phyloP scores from a whole-genome alignment of 1,284 basidiomycete genomes.

The Agaricales sp. region DNA sequence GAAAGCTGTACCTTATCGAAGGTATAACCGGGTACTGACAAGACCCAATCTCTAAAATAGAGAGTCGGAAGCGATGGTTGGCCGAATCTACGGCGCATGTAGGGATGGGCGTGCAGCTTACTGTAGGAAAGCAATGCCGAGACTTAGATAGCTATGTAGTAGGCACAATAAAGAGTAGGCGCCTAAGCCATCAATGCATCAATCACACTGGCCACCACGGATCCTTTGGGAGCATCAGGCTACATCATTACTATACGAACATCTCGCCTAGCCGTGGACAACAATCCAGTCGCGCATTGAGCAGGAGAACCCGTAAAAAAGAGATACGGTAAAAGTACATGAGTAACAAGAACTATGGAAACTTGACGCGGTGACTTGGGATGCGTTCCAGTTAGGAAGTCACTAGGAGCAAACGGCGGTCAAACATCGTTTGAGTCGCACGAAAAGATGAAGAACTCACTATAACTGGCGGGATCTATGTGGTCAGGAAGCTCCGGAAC shows the following conservation, averaged over 20 bases:
- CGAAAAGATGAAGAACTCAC: conserved; percentile 35
- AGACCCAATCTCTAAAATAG: conserved; percentile 39
- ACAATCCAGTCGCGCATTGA: too few relatives aligned
- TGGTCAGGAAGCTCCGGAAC: conserved; percentile 89
- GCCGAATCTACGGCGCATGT: conserved; percentile 26
- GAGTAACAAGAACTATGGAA: too few relatives aligned
- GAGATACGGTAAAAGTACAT: too few relatives aligned
- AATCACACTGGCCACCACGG: too few relatives aligned
- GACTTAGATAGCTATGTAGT: too few relatives aligned
- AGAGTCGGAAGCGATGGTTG: conserved; percentile 35
- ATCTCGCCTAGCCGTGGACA: too few relatives aligned
- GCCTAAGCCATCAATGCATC: too few relatives aligned
- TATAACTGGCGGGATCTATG: conserved; percentile 84
- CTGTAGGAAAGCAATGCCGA: neutral
- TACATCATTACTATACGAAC: too few relatives aligned
- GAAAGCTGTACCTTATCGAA: conserved; percentile 44
- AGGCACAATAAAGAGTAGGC: too few relatives aligned
- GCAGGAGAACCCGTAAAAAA: too few relatives aligned
- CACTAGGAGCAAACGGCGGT: neutral
- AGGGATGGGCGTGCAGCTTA: neutral
- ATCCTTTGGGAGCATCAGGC: too few relatives aligned
- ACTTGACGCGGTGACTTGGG: too few relatives aligned
- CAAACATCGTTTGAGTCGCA: neutral
- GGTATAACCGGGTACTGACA: conserved; percentile 57
- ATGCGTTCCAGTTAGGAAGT: neutral